Evolutionary conservation across 345 rosid species (phyloP).

Genomic region (Eucalyptus victrix): DNA sequence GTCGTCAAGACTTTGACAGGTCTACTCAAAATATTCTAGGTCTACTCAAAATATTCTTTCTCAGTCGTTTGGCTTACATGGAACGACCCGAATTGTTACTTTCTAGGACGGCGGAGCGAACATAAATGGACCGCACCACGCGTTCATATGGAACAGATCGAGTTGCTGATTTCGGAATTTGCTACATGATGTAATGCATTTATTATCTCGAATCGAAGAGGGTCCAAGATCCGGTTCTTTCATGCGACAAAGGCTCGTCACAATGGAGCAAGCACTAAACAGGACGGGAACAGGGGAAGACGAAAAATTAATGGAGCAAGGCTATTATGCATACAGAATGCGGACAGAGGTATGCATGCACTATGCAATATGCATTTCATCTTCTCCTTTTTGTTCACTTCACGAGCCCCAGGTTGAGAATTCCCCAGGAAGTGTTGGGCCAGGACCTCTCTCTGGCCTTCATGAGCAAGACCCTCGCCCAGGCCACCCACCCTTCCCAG

Average conservation of each 20-base stretch:
- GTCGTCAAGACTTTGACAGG: not conserved
- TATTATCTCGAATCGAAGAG: not conserved
- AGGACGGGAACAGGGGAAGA: not conserved
- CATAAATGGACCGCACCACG: not conserved
- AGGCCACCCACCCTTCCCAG: constrained; percentile 97
- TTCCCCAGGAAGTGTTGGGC: constrained; percentile 81
- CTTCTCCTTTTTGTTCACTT: not conserved
- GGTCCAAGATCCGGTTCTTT: not conserved
- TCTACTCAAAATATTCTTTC: not conserved
- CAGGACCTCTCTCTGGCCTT: constrained; percentile 74
- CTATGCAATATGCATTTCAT: not conserved
- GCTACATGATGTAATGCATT: not conserved
- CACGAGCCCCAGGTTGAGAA: constrained; percentile 62
- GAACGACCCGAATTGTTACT: not conserved
- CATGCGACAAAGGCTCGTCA: not conserved
- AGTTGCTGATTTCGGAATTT: not conserved
- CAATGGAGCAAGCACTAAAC: not conserved
- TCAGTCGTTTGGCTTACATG: not conserved
- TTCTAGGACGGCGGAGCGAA: not conserved
- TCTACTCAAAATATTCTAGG: not conserved
- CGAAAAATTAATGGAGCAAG: not conserved
- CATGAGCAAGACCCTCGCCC: constrained; percentile 74
- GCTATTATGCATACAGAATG: not conserved
- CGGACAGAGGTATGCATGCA: not conserved
- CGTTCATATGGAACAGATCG: not conserved